Evolutionary conservation across 768 basidiomycete genomes (phyloP), one percentile per base, ranked within the genome.

Genomic region (Grammothele lineata): DNA sequence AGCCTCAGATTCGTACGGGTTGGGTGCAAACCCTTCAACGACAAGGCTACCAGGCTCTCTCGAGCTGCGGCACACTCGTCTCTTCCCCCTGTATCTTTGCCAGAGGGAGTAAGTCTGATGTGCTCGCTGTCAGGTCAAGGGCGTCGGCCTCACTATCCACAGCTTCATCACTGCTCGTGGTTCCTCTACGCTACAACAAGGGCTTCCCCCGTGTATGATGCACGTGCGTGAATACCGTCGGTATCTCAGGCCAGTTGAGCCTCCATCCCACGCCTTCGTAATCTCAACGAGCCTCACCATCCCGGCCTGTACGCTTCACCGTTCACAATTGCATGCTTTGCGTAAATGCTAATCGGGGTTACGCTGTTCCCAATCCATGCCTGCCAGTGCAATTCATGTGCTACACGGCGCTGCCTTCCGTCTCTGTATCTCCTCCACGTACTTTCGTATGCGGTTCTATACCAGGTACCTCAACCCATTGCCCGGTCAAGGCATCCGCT

Each of bases 191-290:
- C 68, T 95, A 39, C 74, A 95, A 94, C 62, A 68, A 71, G 8
- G 85, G 79, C 8, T 92, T 81, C 62, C 87, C 89, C 8, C 79
- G 77, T 48, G 83, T 87, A 17, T 85, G 86, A 57, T 91, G 88
- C 60, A 91, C 88, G 21, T 92, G 92, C 52, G 72, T 94, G 45
- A 96, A 96, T 59, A 95, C 95, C 55, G 69, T 95, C 26, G 93
- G 92, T 1, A 92, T 96, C 47, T 92, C 93, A 23, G 91, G 94
- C 68, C 78, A 88, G 91, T 92, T 55, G 78, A 64, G 36, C n/a
- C 39, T 19, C 24, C 19, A 39, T 24, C 8, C 43, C 37, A 12
- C n/a, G 11, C 34, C n/a, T 35, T 24, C 18, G 19, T 21, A 14
- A 7, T 7, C 25, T 23, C 40, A 18, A n/a, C 42, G 15, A 12